Base-by-base conservation (phyloP, 352 stramenopile species). In the Phytophthora hibernalis region DNA sequence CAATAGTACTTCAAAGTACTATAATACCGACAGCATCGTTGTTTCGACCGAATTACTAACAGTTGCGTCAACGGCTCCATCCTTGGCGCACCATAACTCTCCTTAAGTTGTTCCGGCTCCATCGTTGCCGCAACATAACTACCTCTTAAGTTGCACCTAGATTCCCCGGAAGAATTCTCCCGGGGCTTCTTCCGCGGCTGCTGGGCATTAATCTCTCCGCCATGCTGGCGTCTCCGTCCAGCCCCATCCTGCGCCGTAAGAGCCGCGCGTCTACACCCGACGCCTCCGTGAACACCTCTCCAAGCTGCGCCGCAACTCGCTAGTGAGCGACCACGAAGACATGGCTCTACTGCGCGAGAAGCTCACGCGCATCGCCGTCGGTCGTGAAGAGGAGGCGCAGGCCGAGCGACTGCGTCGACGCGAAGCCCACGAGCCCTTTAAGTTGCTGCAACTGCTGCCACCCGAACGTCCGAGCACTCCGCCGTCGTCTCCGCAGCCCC, bases 401-500 rank as follows among this genome's bases (percentile, higher is more conserved):
- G 24, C 24, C 24, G 24, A 68, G 3, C 21, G 20, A 31, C n/a
- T n/a, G n/a, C 59, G 68, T 24, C 56, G 49, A 11, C 61, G 10
- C 33, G 55, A 48, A 47, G 38, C 20, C 33, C 24, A 15, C 21
- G 54, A 62, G 61, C 69, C 68, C 26, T 91, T 91, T 38, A 77
- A 81, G 52, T 62, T 83, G 54, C 86, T 91, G 45, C 61, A 73
- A 0, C 50, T 87, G 52, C 60, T 76, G 6, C 57, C 64, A 3
- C 57, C 70, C 1, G 84, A 91, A 13, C 75, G 80, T 0, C 78
- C 86, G 9, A 87, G 68, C 50, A 95, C 87, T 52, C 87, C 87
- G 28, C 87, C 87, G 38, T 92, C 84, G 31, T 95, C 87, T 15
- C 86, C 87, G 10, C 87, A 95, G 70, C 87, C 87, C 3, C 70